Evolutionary conservation across 2,329 filamentous ascomycete genomes (phyloP).

Genomic region (Plenodomus tracheiphilus): DNA sequence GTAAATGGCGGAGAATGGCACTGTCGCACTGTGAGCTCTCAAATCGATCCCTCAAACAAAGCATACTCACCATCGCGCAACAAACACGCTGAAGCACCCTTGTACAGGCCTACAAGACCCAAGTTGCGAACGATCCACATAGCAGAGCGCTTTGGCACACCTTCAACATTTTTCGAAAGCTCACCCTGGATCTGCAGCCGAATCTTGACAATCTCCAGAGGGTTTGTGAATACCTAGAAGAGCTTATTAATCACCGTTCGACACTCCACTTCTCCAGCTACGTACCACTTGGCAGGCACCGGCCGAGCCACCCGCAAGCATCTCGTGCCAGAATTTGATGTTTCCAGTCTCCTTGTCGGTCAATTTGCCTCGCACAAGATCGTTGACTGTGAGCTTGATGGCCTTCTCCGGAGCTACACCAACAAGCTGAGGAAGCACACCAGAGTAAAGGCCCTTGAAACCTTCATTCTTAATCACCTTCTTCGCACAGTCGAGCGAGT

Average conservation of each 20-base stretch:
- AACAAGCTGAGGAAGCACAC: slow-evolving; percentile 90
- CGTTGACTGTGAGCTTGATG: slow-evolving; percentile 98
- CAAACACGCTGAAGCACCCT: slow-evolving; percentile 91
- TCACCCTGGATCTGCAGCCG: slow-evolving; percentile 96
- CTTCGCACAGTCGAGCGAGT: slow-evolving; percentile 91
- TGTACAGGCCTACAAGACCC: slow-evolving; percentile 92
- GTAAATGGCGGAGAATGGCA: slow-evolving; percentile 98
- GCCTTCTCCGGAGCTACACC: slow-evolving; percentile 99
- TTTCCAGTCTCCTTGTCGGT: slow-evolving; percentile 72
- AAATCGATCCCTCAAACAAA: neutral
- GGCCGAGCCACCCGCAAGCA: slow-evolving; percentile 85
- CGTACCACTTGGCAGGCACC: slow-evolving; percentile 95
- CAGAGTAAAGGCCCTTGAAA: slow-evolving; percentile 86
- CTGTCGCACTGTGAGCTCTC: slow-evolving; percentile 42
- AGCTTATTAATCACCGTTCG: slow-evolving; percentile 10
- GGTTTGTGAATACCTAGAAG: slow-evolving; percentile 87
- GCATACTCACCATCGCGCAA: slow-evolving; percentile 69
- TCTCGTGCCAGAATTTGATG: slow-evolving; percentile 72
- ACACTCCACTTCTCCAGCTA: neutral
- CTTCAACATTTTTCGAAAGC: slow-evolving; percentile 83
- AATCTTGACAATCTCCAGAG: slow-evolving; percentile 98
- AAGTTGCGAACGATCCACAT: slow-evolving; percentile 98
- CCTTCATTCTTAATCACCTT: slow-evolving; percentile 96
- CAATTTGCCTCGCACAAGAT: slow-evolving; percentile 78
- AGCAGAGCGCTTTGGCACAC: slow-evolving; percentile 82